Percentiles rank a stretch among this genome's conserved stretches.
Evolutionary conservation across 2,329 filamentous ascomycete species (phyloP).

Genomic region (Paramyrothecium roridum): DNA sequence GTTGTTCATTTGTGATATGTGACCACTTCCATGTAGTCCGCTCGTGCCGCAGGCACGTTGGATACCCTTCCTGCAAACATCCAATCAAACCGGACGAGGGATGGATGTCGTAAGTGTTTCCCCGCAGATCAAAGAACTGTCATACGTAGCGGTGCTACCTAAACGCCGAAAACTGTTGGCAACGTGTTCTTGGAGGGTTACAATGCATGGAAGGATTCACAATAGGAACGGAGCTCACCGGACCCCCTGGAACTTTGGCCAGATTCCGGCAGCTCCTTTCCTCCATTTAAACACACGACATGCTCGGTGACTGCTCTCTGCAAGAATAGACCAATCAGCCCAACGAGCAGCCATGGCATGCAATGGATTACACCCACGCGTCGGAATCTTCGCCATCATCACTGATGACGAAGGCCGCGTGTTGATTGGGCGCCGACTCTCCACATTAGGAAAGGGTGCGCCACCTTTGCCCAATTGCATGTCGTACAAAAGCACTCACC

Average conservation of each 20-base stretch:
- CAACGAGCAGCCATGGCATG: background rate
- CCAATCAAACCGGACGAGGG: no score
- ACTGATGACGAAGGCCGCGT: conserved; percentile 1
- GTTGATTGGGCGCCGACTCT: background rate
- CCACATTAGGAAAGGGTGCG: background rate
- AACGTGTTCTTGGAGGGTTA: background rate
- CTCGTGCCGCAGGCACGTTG: background rate
- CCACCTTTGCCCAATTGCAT: background rate
- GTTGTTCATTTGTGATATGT: background rate
- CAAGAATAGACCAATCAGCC: no score
- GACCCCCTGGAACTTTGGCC: no score
- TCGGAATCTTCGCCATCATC: conserved; percentile 1
- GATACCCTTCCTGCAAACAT: no score
- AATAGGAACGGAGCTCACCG: no score
- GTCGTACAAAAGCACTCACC: background rate
- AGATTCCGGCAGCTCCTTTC: no score
- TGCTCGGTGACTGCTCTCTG: no score
- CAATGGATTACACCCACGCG: conserved; percentile 1
- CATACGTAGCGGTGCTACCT: background rate
- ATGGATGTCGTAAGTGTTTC: background rate
- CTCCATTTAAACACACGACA: no score
- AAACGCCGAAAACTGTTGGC: background rate
- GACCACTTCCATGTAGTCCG: background rate
- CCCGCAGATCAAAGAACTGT: background rate
- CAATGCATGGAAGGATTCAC: background rate